Percentiles rank a stretch among this genome's conserved stretches.
phyloP scores from a whole-genome alignment of 306 rosid species.

The Malus domestica region DNA sequence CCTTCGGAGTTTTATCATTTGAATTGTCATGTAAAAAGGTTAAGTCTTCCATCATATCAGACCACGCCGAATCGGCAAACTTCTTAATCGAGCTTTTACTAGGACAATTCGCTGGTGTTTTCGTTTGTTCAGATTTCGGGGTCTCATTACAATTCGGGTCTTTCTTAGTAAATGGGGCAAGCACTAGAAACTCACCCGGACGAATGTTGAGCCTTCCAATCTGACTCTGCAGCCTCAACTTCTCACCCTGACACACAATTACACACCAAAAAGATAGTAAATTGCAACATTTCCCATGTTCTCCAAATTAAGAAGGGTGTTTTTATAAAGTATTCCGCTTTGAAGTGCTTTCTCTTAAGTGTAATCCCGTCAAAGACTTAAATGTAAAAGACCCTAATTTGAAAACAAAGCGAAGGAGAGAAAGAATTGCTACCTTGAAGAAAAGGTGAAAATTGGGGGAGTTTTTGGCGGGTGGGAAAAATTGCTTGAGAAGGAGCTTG shows the following conservation, averaged over 20 bases:
- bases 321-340: too few species aligned
- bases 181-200: conserved; percentile 54
- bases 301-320: too few species aligned
- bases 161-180: conserved; percentile 62
- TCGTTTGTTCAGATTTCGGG: conserved; percentile 22
- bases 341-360: too few species aligned
- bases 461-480: conserved; percentile 48
- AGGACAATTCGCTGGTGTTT: conserved; percentile 10
- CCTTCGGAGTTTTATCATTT: background rate
- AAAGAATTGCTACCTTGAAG: conserved; percentile 36
- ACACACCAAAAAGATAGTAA: too few species aligned
- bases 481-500: conserved; percentile 54
- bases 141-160: conserved; percentile 10
- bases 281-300: too few species aligned
- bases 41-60: conserved; percentile 63
- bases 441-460: conserved; percentile 79
- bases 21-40: conserved; percentile 32
- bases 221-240: conserved; percentile 49
- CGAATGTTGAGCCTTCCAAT: conserved; percentile 24
- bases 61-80: conserved; percentile 64
- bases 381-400: too few species aligned
- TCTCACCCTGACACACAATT: conserved; percentile 48
- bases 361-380: too few species aligned
- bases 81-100: conserved; percentile 26
- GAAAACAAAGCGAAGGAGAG: background rate